phyloP scores from a whole-genome alignment of 2,329 filamentous ascomycete genomes.

The Trichoderma sp. region DNA sequence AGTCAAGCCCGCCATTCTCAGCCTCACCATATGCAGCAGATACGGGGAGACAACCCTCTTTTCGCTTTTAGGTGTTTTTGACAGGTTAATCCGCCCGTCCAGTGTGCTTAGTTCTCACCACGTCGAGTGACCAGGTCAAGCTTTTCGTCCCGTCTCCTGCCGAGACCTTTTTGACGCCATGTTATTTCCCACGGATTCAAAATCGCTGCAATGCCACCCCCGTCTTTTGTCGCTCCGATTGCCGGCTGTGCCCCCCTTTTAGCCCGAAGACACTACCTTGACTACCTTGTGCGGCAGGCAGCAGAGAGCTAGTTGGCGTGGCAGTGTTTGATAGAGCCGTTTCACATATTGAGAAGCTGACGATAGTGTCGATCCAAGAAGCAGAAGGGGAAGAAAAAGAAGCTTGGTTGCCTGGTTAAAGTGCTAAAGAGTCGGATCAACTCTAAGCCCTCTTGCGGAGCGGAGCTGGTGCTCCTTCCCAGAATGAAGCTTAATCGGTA shows the following conservation, averaged over 20 bases:
- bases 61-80: neutral
- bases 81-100: neutral
- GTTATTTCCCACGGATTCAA: neutral
- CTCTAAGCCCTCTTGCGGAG: neutral
- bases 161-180: neutral
- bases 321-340: neutral
- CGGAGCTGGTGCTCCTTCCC: neutral
- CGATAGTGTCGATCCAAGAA: neutral
- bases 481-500: conserved; percentile 5
- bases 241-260: neutral
- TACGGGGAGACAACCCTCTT: neutral
- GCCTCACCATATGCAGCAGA: neutral
- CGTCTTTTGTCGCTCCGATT: neutral
- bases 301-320: neutral
- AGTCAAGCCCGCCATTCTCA: neutral
- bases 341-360: neutral
- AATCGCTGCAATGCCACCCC: neutral
- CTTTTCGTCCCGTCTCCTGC: neutral
- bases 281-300: neutral
- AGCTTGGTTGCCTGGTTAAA: neutral
- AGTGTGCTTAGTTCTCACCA: neutral
- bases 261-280: neutral
- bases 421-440: neutral
- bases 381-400: neutral
- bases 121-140: neutral